phyloP scores from a whole-genome alignment of 805 yeast species.

The Maudiozyma serrabonitensis region DNA sequence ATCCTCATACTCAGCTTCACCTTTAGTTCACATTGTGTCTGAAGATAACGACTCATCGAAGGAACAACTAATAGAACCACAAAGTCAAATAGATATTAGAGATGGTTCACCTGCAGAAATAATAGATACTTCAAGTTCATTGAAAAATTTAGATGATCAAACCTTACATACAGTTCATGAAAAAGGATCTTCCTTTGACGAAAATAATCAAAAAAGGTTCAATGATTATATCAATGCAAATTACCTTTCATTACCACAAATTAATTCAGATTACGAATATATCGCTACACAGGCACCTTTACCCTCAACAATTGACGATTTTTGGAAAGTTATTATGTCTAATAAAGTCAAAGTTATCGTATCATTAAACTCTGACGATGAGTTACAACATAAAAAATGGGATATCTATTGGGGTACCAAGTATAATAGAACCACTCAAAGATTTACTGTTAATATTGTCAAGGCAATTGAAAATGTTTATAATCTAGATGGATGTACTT shows the following conservation, averaged over 20 bases:
- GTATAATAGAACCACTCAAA: constrained; percentile 9
- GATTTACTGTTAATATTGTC: constrained; percentile 28
- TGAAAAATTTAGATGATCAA: too few species aligned
- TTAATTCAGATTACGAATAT: constrained; percentile 36
- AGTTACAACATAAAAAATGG: constrained; percentile 71
- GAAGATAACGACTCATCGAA: neutral
- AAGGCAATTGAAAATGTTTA: constrained; percentile 23
- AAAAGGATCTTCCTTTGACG: neutral
- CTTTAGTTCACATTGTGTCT: neutral
- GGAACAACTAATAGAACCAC: too few species aligned
- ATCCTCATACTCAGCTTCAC: neutral
- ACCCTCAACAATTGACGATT: constrained; percentile 67
- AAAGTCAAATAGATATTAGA: too few species aligned
- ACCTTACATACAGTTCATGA: too few species aligned
- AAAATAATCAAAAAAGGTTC: constrained; percentile 3
- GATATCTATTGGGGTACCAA: constrained; percentile 67
- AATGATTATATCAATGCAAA: constrained; percentile 81
- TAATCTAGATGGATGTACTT: constrained; percentile 26
- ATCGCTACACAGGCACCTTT: constrained; percentile 92
- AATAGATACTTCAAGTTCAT: too few species aligned
- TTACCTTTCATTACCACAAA: constrained; percentile 40
- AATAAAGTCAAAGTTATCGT: constrained; percentile 60
- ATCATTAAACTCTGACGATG: constrained; percentile 66
- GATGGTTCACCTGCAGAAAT: too few species aligned
- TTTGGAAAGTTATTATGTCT: constrained; percentile 74